Conservation (phyloP, 805 yeast species). For the Zygotorulaspora florentina region DNA sequence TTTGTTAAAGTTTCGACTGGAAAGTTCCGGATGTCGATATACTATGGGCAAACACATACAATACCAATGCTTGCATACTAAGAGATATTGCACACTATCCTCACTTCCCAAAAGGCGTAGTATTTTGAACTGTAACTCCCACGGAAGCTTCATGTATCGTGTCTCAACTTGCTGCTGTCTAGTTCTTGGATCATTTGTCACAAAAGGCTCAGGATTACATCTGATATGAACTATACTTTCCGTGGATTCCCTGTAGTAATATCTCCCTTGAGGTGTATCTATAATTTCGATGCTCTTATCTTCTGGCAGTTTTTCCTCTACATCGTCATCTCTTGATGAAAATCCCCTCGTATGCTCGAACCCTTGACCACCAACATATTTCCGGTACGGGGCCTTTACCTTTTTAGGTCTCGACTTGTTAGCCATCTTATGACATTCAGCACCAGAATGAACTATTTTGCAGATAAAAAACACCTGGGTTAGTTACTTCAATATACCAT, state of each 20-base stretch:
- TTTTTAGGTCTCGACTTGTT: slow-evolving; percentile 86
- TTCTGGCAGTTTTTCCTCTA: slow-evolving; percentile 10
- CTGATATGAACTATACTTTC: slow-evolving; percentile 17
- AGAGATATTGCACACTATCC: slow-evolving; percentile 41
- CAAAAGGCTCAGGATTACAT: slow-evolving; percentile 4
- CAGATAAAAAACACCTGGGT: not conserved
- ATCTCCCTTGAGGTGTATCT: slow-evolving; percentile 18
- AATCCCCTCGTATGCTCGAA: slow-evolving; percentile 40
- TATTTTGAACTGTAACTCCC: slow-evolving; percentile 45
- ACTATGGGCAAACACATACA: slow-evolving; percentile 55
- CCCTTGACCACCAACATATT: slow-evolving; percentile 54
- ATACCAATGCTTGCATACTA: slow-evolving; percentile 62
- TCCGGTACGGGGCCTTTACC: slow-evolving; percentile 70
- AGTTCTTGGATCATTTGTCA: not conserved
- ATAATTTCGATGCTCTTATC: slow-evolving; percentile 8
- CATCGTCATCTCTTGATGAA: slow-evolving; percentile 24
- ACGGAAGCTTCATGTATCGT: slow-evolving; percentile 38
- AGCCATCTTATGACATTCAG: slow-evolving; percentile 48
- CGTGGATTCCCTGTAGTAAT: slow-evolving; percentile 15
- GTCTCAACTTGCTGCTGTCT: not conserved
- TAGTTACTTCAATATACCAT: not conserved
- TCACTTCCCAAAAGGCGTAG: slow-evolving; percentile 22
- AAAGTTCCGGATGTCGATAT: slow-evolving; percentile 59
- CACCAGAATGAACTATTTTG: not conserved
- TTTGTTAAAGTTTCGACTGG: slow-evolving; percentile 59